Base-by-base conservation (phyloP, 345 rosid species). In the Psidium guajava region DNA sequence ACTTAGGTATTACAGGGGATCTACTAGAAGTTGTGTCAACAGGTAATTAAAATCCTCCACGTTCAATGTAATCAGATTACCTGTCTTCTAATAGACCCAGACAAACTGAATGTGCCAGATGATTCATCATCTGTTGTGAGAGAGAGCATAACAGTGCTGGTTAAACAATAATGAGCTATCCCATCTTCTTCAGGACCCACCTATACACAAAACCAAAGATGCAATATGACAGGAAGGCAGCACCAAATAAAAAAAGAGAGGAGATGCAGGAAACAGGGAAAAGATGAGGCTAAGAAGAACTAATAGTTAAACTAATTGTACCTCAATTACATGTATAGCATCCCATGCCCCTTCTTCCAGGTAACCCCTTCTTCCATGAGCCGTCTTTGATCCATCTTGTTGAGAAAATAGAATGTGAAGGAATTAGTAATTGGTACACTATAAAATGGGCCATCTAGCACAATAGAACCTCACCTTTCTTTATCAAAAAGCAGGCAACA, bases 321-420 rank as follows among this genome's bases (percentile, higher is more conserved):
- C 99, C 96, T 97, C 93, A 88, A 97, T 93, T 81, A 95, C 99
- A 91, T 97, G 98, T 88, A 97, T 93, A 82, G 98, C 97, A 90
- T 96, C 99, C 99, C 99, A 97, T 6, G 98, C 93, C 82, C 99
- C 99, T 92, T 96, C 98, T 83, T 97, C 98, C 86, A 97, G 90
- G 90, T 91, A 95, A 86, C 98, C 98, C 86, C 98, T 94, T 88
- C 95, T 90, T 47, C 99, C 99, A n/a, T 95, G 98, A 49, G 92
- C 99, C 52, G 94, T 92, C 90, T 92, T 96, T 84, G 99, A 96
- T 86, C 99, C 98, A 92, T 95, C 98, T 97, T 90, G 49, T 50
- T 86, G 20, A 82, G 83, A 40, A 61, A 83, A 58, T 53, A 86
- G 86, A 20, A 82, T 77, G 36, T 84, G 52, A 86, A 59, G 28